A percentile compares a stretch with the other conserved stretches of the same genome.
phyloP scores from a whole-genome alignment of 1,284 basidiomycete species.

The Cystobasidium slooffiae region DNA sequence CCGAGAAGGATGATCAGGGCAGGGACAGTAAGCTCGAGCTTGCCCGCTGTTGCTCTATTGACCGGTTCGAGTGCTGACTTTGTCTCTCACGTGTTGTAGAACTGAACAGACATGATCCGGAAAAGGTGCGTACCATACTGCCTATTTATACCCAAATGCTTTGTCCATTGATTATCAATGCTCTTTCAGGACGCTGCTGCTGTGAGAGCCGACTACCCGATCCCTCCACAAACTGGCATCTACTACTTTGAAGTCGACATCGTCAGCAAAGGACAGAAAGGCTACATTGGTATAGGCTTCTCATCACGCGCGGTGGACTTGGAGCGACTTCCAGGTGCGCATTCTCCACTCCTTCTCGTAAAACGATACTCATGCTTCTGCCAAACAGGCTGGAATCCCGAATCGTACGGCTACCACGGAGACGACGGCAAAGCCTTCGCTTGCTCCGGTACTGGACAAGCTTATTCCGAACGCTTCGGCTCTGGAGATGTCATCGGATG shows the following conservation, averaged over 20 bases:
- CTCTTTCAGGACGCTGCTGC: conserved; percentile 71
- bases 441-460: conserved; percentile 70
- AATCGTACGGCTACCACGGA: conserved; percentile 94
- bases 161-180: too few species aligned
- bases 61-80: background rate
- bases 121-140: conserved; percentile 14
- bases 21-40: conserved; percentile 30
- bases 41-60: background rate
- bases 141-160: background rate
- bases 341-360: background rate
- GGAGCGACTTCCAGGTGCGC: conserved; percentile 67
- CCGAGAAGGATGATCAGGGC: conserved; percentile 37
- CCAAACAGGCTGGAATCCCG: conserved; percentile 73
- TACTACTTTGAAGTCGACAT: conserved; percentile 90
- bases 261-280: conserved; percentile 74
- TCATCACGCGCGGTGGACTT: conserved; percentile 65
- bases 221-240: conserved; percentile 80
- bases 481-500: conserved; percentile 82
- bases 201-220: conserved; percentile 71
- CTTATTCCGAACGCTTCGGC: conserved; percentile 74
- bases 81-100: background rate
- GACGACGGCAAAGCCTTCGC: conserved; percentile 81
- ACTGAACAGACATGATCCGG: conserved; percentile 32
- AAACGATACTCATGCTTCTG: background rate
- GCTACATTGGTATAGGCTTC: conserved; percentile 83